Base-by-base conservation (phyloP, 2,329 filamentous ascomycete genomes). In the Penicillium brevicompactum region DNA sequence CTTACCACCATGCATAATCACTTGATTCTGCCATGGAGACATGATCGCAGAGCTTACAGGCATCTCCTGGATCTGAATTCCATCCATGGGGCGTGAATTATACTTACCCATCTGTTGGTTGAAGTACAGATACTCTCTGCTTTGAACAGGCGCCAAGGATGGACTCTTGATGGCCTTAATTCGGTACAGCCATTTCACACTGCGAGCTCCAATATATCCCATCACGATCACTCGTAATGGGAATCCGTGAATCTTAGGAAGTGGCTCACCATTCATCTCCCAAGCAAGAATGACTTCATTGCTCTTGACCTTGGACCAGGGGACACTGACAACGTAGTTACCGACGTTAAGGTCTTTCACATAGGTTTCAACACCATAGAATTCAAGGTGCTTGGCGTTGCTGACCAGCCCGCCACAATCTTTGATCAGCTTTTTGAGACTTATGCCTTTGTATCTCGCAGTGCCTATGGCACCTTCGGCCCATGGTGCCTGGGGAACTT, bases 1-100 rank as follows among this genome's bases (percentile, higher is more conserved):
- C 45, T 74, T 78, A 8, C 86, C 85, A 14, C 82, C 77, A 61
- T 88, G 85, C 0, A 87, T 72, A 30, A 87, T 78, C 1, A 82
- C 79, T n/a, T 86, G 80, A 62, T 85, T 85, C 18, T 81, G 80
- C 73, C 78, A 76, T 0, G 87, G 87, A 0, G 81, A 76, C 83
- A 88, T 88, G 62, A 89, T 88, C 18, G 86, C 87, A 14, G 79
- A 83, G 45, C 80, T 83, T 3, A 89, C 86, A 0, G 87, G 87
- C 86, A 89, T 90, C 34, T 89, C 87, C 64, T 90, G 87, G 63
- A 88, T 89, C 58, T 82, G 83, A 57, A 87, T 86, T 0, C 84
- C 86, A 44, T 84, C 83, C 14, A 76, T 83, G 61, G 82, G 81
- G 8, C 73, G 75, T 10, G 79, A 75, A 58, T 89, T 89, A 61